phyloP scores from a whole-genome alignment of 2,329 filamentous ascomycete species.

The Trichothecium roseum region DNA sequence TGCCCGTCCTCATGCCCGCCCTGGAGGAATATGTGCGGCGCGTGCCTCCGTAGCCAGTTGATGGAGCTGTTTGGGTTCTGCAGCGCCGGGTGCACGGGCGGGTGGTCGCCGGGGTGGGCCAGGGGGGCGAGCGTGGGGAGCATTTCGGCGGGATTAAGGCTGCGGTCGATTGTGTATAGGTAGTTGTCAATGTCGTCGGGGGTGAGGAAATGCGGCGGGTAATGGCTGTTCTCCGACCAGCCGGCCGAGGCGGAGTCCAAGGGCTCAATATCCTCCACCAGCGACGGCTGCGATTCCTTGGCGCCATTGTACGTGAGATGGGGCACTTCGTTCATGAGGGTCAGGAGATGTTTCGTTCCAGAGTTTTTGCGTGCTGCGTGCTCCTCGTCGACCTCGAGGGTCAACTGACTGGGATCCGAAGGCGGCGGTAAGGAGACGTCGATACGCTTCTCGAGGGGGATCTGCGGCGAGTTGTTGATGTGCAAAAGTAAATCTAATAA shows the following conservation, averaged over 20 bases:
- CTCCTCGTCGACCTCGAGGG: slow-evolving; percentile 19
- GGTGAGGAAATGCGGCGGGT: slow-evolving; percentile 57
- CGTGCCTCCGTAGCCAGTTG: slow-evolving; percentile 85
- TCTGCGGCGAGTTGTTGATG: slow-evolving; percentile 73
- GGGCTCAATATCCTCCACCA: slow-evolving; percentile 37
- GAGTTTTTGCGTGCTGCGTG: slow-evolving; percentile 27
- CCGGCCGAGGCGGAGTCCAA: slow-evolving; percentile 33
- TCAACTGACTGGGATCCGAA: slow-evolving; percentile 24
- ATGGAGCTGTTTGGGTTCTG: slow-evolving; percentile 84
- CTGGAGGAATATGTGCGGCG: slow-evolving; percentile 76
- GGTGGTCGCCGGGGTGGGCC: slow-evolving; percentile 24
- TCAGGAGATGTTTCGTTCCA: slow-evolving; percentile 36
- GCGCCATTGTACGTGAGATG: slow-evolving; percentile 42
- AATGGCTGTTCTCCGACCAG: slow-evolving; percentile 6
- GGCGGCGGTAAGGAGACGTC: slow-evolving; percentile 48
- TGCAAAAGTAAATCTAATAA: slow-evolving; percentile 82
- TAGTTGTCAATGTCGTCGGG: slow-evolving; percentile 66
- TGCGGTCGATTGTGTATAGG: slow-evolving; percentile 51
- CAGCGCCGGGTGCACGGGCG: slow-evolving; percentile 27
- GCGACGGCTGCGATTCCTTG: slow-evolving; percentile 51
- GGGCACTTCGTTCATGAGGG: slow-evolving; percentile 41
- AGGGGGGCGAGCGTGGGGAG: slow-evolving; percentile 42
- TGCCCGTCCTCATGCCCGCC: slow-evolving; percentile 47
- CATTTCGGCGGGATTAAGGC: slow-evolving; percentile 31
- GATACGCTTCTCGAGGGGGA: slow-evolving; percentile 65